phyloP scores from a whole-genome alignment of 2,329 filamentous ascomycete genomes.

The Colletotrichum sojae region DNA sequence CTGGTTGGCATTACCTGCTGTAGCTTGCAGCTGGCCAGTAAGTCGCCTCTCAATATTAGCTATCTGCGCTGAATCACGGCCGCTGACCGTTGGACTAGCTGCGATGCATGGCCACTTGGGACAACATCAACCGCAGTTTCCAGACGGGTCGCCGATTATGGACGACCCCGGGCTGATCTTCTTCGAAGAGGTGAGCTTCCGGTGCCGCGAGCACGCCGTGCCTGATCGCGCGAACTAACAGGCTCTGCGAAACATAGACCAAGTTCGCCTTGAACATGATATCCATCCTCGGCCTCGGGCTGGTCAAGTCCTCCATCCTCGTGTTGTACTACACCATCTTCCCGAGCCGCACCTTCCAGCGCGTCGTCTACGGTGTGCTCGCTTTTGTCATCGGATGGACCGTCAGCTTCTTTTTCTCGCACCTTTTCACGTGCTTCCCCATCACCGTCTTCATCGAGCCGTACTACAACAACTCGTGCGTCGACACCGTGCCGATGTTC shows the following conservation, averaged over 20 bases:
- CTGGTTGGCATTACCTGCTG: slow-evolving; percentile 35
- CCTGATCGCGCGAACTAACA: background rate
- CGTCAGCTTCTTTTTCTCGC: slow-evolving; percentile 46
- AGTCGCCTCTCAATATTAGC: background rate
- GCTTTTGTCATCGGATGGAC: slow-evolving; percentile 44
- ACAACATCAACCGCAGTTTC: slow-evolving; percentile 35
- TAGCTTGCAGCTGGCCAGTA: slow-evolving; percentile 33
- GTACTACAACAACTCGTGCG: slow-evolving; percentile 45
- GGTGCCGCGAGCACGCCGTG: too few species aligned
- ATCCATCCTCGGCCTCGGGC: slow-evolving; percentile 50
- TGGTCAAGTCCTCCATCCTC: slow-evolving; percentile 52
- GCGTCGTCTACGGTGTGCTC: slow-evolving; percentile 45
- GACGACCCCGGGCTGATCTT: slow-evolving; percentile 37
- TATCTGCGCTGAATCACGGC: background rate
- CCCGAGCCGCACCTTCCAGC: slow-evolving; percentile 46
- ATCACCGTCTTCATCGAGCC: slow-evolving; percentile 45
- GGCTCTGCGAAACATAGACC: slow-evolving; percentile 2
- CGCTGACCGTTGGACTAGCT: slow-evolving; percentile 12
- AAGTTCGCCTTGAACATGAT: slow-evolving; percentile 41
- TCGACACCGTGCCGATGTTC: slow-evolving; percentile 43
- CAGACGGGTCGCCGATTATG: slow-evolving; percentile 36
- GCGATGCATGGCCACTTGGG: slow-evolving; percentile 33
- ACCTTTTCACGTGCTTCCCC: slow-evolving; percentile 46
- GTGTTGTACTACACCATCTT: slow-evolving; percentile 53
- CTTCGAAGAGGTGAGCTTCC: slow-evolving; percentile 35